These are phyloP conservation scores for Glycyrrhiza uralensis DNA, from an alignment of 306 rosid genomes.

Conservation along the genomic window DNA sequence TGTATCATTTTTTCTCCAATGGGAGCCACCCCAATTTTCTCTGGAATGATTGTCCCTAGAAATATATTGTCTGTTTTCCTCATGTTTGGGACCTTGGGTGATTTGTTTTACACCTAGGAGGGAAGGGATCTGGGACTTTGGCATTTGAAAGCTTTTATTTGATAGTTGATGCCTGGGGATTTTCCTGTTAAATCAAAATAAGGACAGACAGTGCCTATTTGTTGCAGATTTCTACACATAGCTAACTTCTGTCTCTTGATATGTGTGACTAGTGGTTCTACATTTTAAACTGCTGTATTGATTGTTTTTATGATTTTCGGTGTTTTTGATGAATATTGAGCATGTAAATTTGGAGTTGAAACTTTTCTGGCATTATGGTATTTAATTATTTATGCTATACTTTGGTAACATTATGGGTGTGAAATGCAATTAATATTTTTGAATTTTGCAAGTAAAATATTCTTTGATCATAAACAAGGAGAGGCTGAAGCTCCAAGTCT, in stretches of 20 bases:
- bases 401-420: not conserved
- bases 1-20: not conserved
- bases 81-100: not conserved
- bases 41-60: not conserved
- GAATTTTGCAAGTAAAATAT: not conserved
- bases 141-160: not conserved
- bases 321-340: not conserved
- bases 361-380: not conserved
- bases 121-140: not conserved
- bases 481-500: not conserved
- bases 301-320: not conserved
- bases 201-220: not conserved
- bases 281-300: not conserved
- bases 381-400: not conserved
- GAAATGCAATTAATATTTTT: not conserved
- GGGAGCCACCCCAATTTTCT: not conserved
- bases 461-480: not conserved
- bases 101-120: not conserved
- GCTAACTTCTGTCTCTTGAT: not conserved
- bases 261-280: not conserved
- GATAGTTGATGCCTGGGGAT: not conserved
- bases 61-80: not conserved
- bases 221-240: not conserved
- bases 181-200: not conserved
- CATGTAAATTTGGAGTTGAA: not conserved